Evolutionary conservation across 2,329 filamentous ascomycete species (phyloP), one percentile per base, ranked within the genome.

Genomic region (Cercospora beticola): DNA sequence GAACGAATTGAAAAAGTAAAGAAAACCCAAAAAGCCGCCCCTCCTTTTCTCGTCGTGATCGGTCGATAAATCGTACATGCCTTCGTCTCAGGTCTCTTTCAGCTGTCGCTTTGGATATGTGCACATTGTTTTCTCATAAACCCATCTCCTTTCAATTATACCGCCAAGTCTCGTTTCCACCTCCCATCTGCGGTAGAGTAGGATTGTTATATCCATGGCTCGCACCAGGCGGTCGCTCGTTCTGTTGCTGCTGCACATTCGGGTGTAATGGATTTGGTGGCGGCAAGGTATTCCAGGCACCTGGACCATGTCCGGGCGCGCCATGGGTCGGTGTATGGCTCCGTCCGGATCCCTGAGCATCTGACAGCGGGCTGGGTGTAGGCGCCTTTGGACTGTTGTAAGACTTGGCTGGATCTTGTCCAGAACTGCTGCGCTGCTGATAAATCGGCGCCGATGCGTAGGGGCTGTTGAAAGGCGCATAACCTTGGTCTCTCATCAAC

Each of bases 351-450:
- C 73, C 73, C 10, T 75, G 74, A 12, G 76, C 74, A 56, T 78
- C 76, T 4, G 71, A 74, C 62, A 79, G 64, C 23, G 78, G 78
- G 62, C 76, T 79, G 9, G 73, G 73, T 21, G 74, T 78, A 3
- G 75, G 76, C 30, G 74, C 75, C 67, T 77, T 74, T 18, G 76
- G 76, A 56, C 75, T 79, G 60, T 76, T 71, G 72, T 72, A 74
- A 67, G 74, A 71, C 65, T 70, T 73, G 28, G 74, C 68, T 12
- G 66, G 68, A 31, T 76, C 72, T 66, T 76, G 76, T 16, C 73
- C 73, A 62, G 74, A 74, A 68, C 71, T 74, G 66, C 73, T 75
- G 9, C 72, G 62, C 28, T 71, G 71, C 52, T 59, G 62, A 36
- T 65, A 65, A 40, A 65, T 65, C 2, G 62, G 62, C 18, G 62